Evolutionary conservation across 1,139 yeast genomes (phyloP).

Genomic region (Blastobotrys apis): DNA sequence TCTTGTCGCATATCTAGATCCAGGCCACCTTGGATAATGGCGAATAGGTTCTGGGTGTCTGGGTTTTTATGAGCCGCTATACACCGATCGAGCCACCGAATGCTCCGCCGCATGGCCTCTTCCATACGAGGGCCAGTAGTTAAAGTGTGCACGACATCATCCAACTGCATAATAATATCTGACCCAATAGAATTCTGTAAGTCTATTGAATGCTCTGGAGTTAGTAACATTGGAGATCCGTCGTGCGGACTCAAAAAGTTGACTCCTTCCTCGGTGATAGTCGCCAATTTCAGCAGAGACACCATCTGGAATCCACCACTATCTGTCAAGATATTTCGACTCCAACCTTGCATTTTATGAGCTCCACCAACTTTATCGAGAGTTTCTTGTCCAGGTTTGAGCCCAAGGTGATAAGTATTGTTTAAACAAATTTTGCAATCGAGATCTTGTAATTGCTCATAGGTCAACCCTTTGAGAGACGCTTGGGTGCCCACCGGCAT

Average conservation of each 20-base stretch:
- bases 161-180: slow-evolving; percentile 46
- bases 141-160: slow-evolving; percentile 43
- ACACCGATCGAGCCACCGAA: slow-evolving; percentile 45
- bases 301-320: slow-evolving; percentile 47
- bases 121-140: slow-evolving; percentile 43
- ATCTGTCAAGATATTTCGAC: slow-evolving; percentile 41
- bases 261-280: slow-evolving; percentile 45
- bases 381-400: slow-evolving; percentile 42
- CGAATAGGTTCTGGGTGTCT: slow-evolving; percentile 41
- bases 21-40: slow-evolving; percentile 45
- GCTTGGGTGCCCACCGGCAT: slow-evolving; percentile 49
- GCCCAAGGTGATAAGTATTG: slow-evolving; percentile 43
- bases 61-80: slow-evolving; percentile 43
- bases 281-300: slow-evolving; percentile 42
- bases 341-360: slow-evolving; percentile 42
- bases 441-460: slow-evolving; percentile 39
- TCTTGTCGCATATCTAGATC: slow-evolving; percentile 37
- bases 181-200: slow-evolving; percentile 44
- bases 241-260: slow-evolving; percentile 44
- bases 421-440: slow-evolving; percentile 43
- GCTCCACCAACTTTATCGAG: slow-evolving; percentile 44
- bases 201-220: slow-evolving; percentile 45
- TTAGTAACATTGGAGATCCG: slow-evolving; percentile 43
- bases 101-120: slow-evolving; percentile 43
- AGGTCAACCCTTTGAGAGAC: slow-evolving; percentile 43